Percentiles rank a stretch among this genome's conserved stretches.
These are phyloP conservation scores for Hemisphaericaspora xylanilytica DNA, from an alignment of 1,139 yeast species.

Conservation along the genomic window DNA sequence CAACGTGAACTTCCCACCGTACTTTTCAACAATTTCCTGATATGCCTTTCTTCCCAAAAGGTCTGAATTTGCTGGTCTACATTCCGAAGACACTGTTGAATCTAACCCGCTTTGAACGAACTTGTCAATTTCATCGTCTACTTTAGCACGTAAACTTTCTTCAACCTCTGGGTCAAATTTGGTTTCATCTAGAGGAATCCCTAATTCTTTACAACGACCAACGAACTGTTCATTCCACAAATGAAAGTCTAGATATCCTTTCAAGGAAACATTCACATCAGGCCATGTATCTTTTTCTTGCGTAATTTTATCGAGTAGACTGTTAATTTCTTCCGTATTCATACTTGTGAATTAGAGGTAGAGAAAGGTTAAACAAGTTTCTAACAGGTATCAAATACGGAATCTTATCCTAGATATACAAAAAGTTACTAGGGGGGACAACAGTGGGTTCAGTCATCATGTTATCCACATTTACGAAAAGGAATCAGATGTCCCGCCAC, in stretches of 20 bases:
- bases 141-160: constrained; percentile 2
- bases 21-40: constrained; percentile 3
- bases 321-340: constrained; percentile 2
- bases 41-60: constrained; percentile 1
- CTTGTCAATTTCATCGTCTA: not conserved
- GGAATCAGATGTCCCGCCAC: not conserved
- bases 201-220: constrained; percentile 2
- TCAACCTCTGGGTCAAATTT: constrained; percentile 2
- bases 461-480: too few relatives aligned
- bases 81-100: constrained; percentile 1
- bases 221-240: constrained; percentile 3
- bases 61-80: not conserved
- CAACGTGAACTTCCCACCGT: constrained; percentile 4
- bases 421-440: too few relatives aligned
- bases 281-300: not conserved
- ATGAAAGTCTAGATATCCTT: constrained; percentile 4
- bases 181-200: constrained; percentile 1
- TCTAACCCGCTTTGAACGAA: constrained; percentile 4
- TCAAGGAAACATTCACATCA: constrained; percentile 1
- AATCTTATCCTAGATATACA: too few relatives aligned
- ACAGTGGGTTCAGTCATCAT: too few relatives aligned
- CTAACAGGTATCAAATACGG: not conserved
- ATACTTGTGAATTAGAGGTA: too few relatives aligned
- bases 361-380: not conserved
- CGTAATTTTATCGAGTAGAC: not conserved